Percentiles rank a stretch among this genome's conserved stretches.
phyloP scores from a whole-genome alignment of 73 alveolate species.

The Tetrahymena thermophila region DNA sequence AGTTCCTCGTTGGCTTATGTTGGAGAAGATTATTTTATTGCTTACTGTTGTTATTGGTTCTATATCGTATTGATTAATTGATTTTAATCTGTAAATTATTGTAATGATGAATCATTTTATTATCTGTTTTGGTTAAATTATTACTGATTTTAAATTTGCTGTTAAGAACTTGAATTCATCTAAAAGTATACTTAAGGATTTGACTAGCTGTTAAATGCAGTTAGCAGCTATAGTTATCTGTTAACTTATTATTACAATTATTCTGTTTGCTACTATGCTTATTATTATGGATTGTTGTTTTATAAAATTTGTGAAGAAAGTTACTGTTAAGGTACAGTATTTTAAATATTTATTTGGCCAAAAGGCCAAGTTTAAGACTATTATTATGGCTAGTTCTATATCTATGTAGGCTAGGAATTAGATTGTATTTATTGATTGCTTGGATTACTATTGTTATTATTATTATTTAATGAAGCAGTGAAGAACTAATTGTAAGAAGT shows the following conservation, averaged over 20 bases:
- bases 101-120: neutral
- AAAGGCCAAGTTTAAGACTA: neutral
- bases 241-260: neutral
- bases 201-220: neutral
- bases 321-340: neutral
- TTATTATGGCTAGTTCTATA: neutral
- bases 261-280: neutral
- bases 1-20: neutral
- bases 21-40: neutral
- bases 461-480: neutral
- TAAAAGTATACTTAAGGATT: neutral
- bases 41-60: neutral
- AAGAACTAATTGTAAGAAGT: neutral
- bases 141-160: too few relatives aligned
- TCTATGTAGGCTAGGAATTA: neutral
- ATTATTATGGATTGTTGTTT: neutral
- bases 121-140: neutral
- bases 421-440: neutral
- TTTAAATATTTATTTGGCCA: neutral
- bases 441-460: neutral
- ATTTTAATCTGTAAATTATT: neutral
- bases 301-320: neutral
- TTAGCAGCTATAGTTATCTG: neutral
- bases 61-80: too few relatives aligned
- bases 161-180: neutral